Base-by-base conservation (phyloP, 1,284 basidiomycete species). In the Fomes fomentarius region DNA sequence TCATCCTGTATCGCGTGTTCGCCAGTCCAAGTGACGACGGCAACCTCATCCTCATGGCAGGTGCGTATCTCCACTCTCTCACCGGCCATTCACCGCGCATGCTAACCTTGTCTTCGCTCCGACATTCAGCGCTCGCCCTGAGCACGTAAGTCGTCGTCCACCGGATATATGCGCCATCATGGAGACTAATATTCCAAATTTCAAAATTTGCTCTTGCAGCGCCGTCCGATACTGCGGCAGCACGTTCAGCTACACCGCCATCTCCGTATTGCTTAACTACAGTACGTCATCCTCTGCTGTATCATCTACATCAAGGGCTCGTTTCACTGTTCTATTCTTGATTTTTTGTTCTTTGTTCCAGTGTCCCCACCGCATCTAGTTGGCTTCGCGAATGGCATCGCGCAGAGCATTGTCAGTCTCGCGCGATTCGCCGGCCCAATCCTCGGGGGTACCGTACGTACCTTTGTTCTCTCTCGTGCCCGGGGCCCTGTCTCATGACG, bases 391-490 rank as follows among this genome's bases (percentile, higher is more conserved):
- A 93, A 93, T 63, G 91, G 91, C 17, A 82, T 89, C 35, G 90
- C 89, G 0, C 90, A 93, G 69, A 91, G 89, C 66, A 90, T 91
- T 35, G 91, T 91, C 60, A 91, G 89, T 66, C 80, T 93, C 28
- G 89, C 89, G 17, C 82, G 90, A 34, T 92, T 89, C 69, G 64
- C 87, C 30, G 90, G 90, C 15, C 90, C 90, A 33, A 81, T 91
- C 35, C 75, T 91, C n/a, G 89, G 89, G 43, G 89, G 89, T 40
- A 86, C 83, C 64, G 88, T 89, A 63, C 68, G 86, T 77, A n/a
- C 10, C 24, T 39, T 48, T 7, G n/a, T n/a, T 41, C 28, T 50
- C 52, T 30, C 42, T 40, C 12, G 38, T 22, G n/a, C n/a, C 28
- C 28, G 28, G 24, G 12, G 26, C 39, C 22, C 30, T 34, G 17